Base-by-base conservation (phyloP, 176 grass and related monocot genomes). In the Stipa capillata region DNA sequence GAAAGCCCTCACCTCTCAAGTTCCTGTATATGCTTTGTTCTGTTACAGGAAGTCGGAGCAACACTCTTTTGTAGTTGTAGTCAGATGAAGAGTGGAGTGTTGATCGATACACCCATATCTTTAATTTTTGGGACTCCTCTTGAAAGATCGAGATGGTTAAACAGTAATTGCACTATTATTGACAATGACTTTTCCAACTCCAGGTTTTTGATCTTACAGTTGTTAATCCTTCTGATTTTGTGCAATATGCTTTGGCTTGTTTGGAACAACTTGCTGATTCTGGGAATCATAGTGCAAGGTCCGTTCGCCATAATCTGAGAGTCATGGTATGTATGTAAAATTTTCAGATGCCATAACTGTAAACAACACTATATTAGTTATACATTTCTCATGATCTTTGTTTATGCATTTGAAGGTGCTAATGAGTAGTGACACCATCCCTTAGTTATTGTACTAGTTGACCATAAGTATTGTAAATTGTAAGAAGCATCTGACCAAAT, bases 151-250 rank as follows among this genome's bases (percentile, higher is more conserved):
- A 87, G 50, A 70, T 70, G 65, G 31, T 28, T 80, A 53, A 28
- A 14, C 33, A 44, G 5, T 61, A 72, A 83, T 45, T 78, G 34
- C 54, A 65, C 63, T 82, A 43, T 76, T 68, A 72, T 37, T 81
- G 23, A 85, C 67, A 62, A 44, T 6, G 54, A 10, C 17, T 74
- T 82, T 84, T 67, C 47, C 41, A n/a, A 79, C 47, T 86, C 50
- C 79, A 97, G 94, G 91, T 94, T 75, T 86, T 94, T 80, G 91
- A 97, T 90, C 87, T 97, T 75, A 94, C 89, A 20, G 4, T 77
- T 23, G 87, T 94, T 53, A 88, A 92, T 21, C 94, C 94, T 57
- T 92, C 89, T 51, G 89, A 90, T 8, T 97, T 97, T 80, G 89
- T 97, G 44, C 82, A 79, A 67, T 94, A 94, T 86, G 91, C 68